These are phyloP conservation scores for Cutaneotrichosporon spelunceum DNA, from an alignment of 1,284 basidiomycete species.

Conservation along the genomic window DNA sequence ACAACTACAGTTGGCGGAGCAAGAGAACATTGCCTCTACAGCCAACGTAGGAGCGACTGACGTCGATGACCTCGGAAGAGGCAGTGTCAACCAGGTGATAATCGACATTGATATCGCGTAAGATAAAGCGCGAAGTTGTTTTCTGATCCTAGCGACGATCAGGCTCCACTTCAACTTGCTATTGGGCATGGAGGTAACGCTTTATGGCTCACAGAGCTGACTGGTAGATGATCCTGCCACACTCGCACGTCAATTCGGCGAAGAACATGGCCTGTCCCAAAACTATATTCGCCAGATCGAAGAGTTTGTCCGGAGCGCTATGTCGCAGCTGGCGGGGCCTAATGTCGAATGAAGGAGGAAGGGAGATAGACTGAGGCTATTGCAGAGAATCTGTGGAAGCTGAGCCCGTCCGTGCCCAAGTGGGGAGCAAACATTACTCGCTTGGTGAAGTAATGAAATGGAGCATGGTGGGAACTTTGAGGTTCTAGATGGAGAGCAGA, in stretches of 20 bases:
- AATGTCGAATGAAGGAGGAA: neutral
- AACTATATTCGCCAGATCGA: neutral
- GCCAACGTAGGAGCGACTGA: neutral
- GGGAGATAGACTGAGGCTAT: neutral
- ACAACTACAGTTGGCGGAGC: neutral
- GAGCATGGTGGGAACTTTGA: too few relatives aligned
- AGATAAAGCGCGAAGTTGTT: neutral
- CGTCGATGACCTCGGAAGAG: neutral
- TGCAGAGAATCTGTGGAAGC: neutral
- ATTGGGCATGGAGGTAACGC: neutral
- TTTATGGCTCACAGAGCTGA: neutral
- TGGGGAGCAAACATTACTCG: too few relatives aligned
- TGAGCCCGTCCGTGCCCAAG: neutral
- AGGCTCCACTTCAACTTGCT: neutral
- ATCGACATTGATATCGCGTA: neutral
- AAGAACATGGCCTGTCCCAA: neutral
- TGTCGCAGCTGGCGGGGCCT: neutral
- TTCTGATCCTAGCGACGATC: neutral
- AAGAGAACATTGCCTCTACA: neutral
- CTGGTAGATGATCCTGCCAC: neutral
- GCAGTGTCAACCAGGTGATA: neutral
- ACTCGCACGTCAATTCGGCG: neutral
- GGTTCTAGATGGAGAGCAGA: too few relatives aligned
- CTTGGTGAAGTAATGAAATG: too few relatives aligned
- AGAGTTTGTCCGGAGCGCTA: neutral